These are phyloP conservation scores for Hibiscus tridactylites DNA, from an alignment of 345 rosid genomes.

Conservation along the genomic window DNA sequence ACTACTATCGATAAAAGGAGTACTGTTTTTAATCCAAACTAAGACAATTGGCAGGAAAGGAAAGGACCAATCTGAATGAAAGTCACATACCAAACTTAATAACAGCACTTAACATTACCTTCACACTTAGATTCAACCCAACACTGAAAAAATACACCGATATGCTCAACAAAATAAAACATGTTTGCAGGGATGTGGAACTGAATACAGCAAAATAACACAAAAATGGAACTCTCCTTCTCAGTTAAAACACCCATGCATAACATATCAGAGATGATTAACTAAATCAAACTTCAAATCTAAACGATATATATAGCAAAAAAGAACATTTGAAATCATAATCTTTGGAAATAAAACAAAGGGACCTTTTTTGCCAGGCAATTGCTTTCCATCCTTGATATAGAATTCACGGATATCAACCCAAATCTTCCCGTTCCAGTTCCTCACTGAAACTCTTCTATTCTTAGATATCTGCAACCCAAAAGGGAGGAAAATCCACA, in stretches of 20 bases:
- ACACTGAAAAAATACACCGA: neutral
- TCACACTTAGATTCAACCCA: neutral
- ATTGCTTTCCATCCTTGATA: slow-evolving; percentile 67
- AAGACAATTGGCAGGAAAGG: neutral
- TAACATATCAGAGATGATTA: neutral
- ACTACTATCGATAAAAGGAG: neutral
- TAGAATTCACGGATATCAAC: slow-evolving; percentile 93
- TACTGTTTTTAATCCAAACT: neutral
- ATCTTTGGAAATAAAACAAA: neutral
- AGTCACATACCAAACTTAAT: neutral
- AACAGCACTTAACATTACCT: neutral
- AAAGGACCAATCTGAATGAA: neutral
- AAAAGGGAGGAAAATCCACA: neutral
- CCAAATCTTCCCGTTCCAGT: slow-evolving; percentile 72
- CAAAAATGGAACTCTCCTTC: neutral
- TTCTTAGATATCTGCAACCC: slow-evolving; percentile 63
- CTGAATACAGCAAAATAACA: neutral
- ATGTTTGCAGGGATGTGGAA: neutral
- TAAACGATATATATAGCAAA: neutral
- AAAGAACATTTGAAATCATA: neutral
- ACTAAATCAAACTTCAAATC: neutral
- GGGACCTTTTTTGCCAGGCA: slow-evolving; percentile 85
- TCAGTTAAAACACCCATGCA: neutral
- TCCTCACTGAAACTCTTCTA: slow-evolving; percentile 75
- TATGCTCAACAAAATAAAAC: neutral